These are phyloP conservation scores for Crassisporium funariophilum DNA, from an alignment of 768 basidiomycete genomes.

Conservation along the genomic window DNA sequence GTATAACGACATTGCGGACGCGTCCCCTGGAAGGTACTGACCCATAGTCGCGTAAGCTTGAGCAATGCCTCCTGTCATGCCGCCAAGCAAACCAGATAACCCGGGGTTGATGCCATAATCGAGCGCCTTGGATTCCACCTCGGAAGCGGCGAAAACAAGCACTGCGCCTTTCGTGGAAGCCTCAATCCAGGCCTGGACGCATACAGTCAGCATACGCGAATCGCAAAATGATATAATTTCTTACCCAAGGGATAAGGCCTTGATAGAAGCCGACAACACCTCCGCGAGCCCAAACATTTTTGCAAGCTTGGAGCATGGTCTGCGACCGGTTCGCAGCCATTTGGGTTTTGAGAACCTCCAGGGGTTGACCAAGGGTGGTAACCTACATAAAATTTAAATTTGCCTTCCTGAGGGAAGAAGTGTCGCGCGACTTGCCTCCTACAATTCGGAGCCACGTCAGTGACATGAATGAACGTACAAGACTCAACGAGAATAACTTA, in stretches of 20 bases:
- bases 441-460: constrained; percentile 23
- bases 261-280: constrained; percentile 92
- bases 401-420: constrained; percentile 2
- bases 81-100: constrained; percentile 86
- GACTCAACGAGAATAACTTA: constrained; percentile 36
- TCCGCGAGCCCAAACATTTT: constrained; percentile 89
- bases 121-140: constrained; percentile 77
- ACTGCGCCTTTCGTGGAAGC: constrained; percentile 98
- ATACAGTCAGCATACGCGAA: constrained; percentile 37
- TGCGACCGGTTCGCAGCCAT: constrained; percentile 98
- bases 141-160: constrained; percentile 93
- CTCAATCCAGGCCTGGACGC: constrained; percentile 99
- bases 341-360: constrained; percentile 98
- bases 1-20: neutral
- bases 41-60: constrained; percentile 99
- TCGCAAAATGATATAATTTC: constrained; percentile 22
- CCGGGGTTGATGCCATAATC: constrained; percentile 76
- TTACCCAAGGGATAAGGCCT: constrained; percentile 97
- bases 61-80: constrained; percentile 96
- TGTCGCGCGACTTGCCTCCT: constrained; percentile 67
- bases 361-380: constrained; percentile 95
- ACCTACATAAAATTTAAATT: constrained; percentile 54
- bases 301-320: constrained; percentile 83
- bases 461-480: constrained; percentile 1
- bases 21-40: constrained; percentile 46